A percentile compares a stretch with the other conserved stretches of the same genome.
phyloP scores from a whole-genome alignment of 2,329 filamentous ascomycete species.

The Tetracladium maxilliforme region DNA sequence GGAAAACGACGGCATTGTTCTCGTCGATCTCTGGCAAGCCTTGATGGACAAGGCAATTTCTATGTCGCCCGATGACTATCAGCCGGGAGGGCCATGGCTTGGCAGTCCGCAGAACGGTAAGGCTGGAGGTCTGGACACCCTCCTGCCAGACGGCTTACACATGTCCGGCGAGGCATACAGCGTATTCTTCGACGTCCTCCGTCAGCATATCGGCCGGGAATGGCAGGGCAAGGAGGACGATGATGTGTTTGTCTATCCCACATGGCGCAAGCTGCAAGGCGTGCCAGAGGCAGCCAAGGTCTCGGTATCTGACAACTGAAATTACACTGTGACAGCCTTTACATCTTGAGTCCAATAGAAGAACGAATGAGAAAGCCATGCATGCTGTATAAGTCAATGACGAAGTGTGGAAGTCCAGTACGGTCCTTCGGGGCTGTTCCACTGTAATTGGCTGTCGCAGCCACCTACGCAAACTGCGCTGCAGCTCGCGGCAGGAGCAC shows the following conservation, averaged over 20 bases:
- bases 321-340: background rate
- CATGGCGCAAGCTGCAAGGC: slow-evolving; percentile 20
- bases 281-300: slow-evolving; percentile 1
- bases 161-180: slow-evolving; percentile 37
- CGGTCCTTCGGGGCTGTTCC: background rate
- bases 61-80: slow-evolving; percentile 6
- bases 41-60: slow-evolving; percentile 52
- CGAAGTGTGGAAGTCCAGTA: background rate
- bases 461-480: no score
- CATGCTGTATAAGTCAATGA: background rate
- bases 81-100: slow-evolving; percentile 4
- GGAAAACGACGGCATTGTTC: slow-evolving; percentile 27
- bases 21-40: slow-evolving; percentile 68
- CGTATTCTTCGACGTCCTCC: slow-evolving; percentile 32
- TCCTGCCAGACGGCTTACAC: slow-evolving; percentile 44
- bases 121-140: slow-evolving; percentile 31
- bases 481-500: no score
- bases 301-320: background rate
- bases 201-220: slow-evolving; percentile 30
- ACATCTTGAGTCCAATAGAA: background rate
- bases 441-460: background rate
- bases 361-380: no score
- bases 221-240: slow-evolving; percentile 23
- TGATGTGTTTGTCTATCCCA: slow-evolving; percentile 25
- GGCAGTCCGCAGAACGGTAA: slow-evolving; percentile 33